Evolutionary conservation across 495 filamentous ascomycete genomes (phyloP), one percentile per base, ranked within the genome.

Genomic region (Niebla homalea): DNA sequence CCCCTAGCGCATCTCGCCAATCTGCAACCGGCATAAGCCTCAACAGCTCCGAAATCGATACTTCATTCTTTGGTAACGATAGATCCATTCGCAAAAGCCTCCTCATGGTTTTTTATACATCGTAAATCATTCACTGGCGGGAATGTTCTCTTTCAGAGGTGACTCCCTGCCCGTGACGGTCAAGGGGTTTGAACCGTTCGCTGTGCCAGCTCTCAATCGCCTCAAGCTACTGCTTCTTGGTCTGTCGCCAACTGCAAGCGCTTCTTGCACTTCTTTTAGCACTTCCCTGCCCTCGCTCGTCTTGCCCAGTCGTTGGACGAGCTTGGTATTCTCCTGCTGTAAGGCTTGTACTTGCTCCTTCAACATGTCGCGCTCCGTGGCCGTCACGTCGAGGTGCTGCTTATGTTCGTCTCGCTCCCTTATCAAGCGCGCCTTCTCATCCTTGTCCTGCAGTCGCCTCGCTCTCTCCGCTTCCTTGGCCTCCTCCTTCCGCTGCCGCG

Each of bases 281-380:
- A 56, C 3, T 10, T 52, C 50, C 18, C 26, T 50, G 4, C 60
- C 60, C 18, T 58, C 52, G 5, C 55, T 57, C 41, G 47, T 42
- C 46, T 55, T 56, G 10, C 54, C 57, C 48, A 60, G n/a, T 25
- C 46, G 22, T 11, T 56, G 58, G 45, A 60, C 60, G 49, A 75
- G 49, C 48, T 50, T 65, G 8, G 64, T 67, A 59, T 87, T 85
- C 73, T 85, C 79, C 32, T 62, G 64, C 65, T 88, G 83, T 57
- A 88, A 59, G 42, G 77, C 70, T 10, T 76, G 69, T 26, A 87
- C 73, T 60, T 80, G 68, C 53, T 78, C 75, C 25, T 70, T 68
- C 54, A 85, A 67, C 22, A 81, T 74, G 51, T 84, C 71, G 21
- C 78, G 69, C 66, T 87, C 75, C 52, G 66, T 71, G 25, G 70